Percentiles rank a stretch among this genome's conserved stretches.
Evolutionary conservation across 768 basidiomycete genomes (phyloP).

Genomic region (Lactarius vividus): DNA sequence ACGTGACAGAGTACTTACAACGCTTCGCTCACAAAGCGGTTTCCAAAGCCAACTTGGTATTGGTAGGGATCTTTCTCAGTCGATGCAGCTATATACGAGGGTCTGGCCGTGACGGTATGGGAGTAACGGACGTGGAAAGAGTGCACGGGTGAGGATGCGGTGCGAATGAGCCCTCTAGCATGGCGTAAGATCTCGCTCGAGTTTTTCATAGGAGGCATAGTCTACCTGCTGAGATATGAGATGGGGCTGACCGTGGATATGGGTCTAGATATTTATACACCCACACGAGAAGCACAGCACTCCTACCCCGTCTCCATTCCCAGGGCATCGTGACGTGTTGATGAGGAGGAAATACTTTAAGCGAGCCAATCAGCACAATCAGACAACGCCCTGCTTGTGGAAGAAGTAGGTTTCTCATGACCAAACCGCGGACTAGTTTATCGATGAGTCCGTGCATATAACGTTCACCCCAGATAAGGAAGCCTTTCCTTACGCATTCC

Average conservation of each 20-base stretch:
- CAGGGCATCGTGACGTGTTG: too few relatives aligned
- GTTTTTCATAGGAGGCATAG: neutral
- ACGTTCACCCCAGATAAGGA: too few relatives aligned
- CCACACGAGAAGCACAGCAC: neutral
- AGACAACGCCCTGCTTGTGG: too few relatives aligned
- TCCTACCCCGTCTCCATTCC: too few relatives aligned
- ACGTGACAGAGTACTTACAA: constrained; percentile 39
- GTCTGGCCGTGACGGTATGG: constrained; percentile 39
- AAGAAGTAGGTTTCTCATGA: too few relatives aligned
- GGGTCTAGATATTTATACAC: constrained; percentile 3
- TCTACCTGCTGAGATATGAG: neutral
- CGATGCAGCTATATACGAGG: constrained; percentile 39
- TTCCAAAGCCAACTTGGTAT: constrained; percentile 60
- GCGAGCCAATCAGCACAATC: too few relatives aligned
- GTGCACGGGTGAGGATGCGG: neutral
- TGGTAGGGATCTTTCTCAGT: constrained; percentile 50
- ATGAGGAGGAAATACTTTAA: neutral
- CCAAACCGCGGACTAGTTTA: too few relatives aligned
- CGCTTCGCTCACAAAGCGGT: constrained; percentile 54
- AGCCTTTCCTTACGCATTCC: too few relatives aligned
- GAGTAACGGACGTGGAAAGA: neutral
- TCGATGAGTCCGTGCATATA: too few relatives aligned
- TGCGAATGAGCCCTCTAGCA: neutral
- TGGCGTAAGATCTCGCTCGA: neutral
- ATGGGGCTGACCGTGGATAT: too few relatives aligned